Percentiles rank a stretch among this genome's conserved stretches.
These are phyloP conservation scores for Sclerotinia sclerotiorum DNA, from an alignment of 2,329 filamentous ascomycete genomes.

Conservation along the genomic window DNA sequence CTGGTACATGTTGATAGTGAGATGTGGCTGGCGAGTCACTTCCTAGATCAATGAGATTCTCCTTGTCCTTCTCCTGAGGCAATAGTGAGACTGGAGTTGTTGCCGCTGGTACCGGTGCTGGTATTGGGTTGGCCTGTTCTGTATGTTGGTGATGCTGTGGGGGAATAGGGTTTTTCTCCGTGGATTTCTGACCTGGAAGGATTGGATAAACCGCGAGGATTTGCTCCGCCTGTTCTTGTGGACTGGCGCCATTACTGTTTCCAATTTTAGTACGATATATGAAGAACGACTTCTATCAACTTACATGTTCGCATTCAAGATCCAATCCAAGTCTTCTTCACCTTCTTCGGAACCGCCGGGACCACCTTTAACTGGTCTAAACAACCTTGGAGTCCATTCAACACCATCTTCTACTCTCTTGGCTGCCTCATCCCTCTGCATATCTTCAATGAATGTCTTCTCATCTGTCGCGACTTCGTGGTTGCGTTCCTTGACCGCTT, in stretches of 20 bases:
- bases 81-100: slow-evolving; percentile 17
- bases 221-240: slow-evolving; percentile 73
- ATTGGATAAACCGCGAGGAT: slow-evolving; percentile 86
- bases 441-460: slow-evolving; percentile 94
- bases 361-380: slow-evolving; percentile 71
- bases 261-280: slow-evolving; percentile 25
- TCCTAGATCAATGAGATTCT: slow-evolving; percentile 59
- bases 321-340: slow-evolving; percentile 91
- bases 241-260: slow-evolving; percentile 60
- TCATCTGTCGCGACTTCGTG: slow-evolving; percentile 90
- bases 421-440: slow-evolving; percentile 84
- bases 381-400: slow-evolving; percentile 86
- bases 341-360: slow-evolving; percentile 72
- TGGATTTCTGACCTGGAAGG: slow-evolving; percentile 68
- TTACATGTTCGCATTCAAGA: slow-evolving; percentile 84
- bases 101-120: slow-evolving; percentile 19
- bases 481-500: slow-evolving; percentile 80
- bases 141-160: slow-evolving; percentile 41
- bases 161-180: slow-evolving; percentile 57
- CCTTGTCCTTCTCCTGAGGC: slow-evolving; percentile 32
- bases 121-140: slow-evolving; percentile 25
- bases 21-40: slow-evolving; percentile 38
- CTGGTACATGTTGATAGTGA: slow-evolving; percentile 26
- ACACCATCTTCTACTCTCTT: slow-evolving; percentile 73
- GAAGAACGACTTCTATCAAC: slow-evolving; percentile 36